phyloP scores from a whole-genome alignment of 2,329 filamentous ascomycete species.

The Myriosclerotinia curreyana region DNA sequence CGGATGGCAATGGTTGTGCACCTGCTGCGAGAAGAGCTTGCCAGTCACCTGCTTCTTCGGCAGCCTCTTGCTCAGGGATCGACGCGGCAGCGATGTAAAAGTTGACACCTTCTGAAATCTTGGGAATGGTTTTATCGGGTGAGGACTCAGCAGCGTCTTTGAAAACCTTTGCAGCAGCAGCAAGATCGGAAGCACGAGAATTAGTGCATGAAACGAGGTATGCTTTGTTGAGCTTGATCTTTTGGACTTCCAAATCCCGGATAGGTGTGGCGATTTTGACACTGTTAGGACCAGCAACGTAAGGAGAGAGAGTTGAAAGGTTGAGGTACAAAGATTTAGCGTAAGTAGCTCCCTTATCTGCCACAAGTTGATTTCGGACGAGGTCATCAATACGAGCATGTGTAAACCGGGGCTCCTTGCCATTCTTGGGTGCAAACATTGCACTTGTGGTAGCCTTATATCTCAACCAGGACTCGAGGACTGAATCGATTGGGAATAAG shows the following conservation, averaged over 20 bases:
- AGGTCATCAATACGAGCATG: constrained; percentile 73
- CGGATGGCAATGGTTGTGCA: constrained; percentile 66
- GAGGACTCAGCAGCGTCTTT: constrained; percentile 64
- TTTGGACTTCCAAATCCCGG: constrained; percentile 64
- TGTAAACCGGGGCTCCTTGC: constrained; percentile 59
- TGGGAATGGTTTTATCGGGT: constrained; percentile 57
- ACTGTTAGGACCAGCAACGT: constrained; percentile 83
- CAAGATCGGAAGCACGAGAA: constrained; percentile 74
- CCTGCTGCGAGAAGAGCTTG: constrained; percentile 76
- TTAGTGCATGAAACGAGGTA: constrained; percentile 94
- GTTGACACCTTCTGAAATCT: constrained; percentile 71
- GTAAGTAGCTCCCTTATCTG: constrained; percentile 76
- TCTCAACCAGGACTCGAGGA: constrained; percentile 70
- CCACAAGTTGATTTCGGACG: constrained; percentile 60
- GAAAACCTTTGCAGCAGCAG: constrained; percentile 81
- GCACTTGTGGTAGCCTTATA: constrained; percentile 71
- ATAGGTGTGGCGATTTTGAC: constrained; percentile 84
- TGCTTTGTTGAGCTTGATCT: constrained; percentile 77
- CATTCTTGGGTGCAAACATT: constrained; percentile 51
- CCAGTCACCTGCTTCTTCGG: constrained; percentile 84
- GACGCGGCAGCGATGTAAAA: constrained; percentile 92
- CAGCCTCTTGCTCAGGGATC: constrained; percentile 67
- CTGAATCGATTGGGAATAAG: constrained; percentile 75
- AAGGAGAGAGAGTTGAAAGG: constrained; percentile 78
- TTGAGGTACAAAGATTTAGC: constrained; percentile 81